Base-by-base conservation (phyloP, 2,329 filamentous ascomycete genomes). In the Cladosporium velox region DNA sequence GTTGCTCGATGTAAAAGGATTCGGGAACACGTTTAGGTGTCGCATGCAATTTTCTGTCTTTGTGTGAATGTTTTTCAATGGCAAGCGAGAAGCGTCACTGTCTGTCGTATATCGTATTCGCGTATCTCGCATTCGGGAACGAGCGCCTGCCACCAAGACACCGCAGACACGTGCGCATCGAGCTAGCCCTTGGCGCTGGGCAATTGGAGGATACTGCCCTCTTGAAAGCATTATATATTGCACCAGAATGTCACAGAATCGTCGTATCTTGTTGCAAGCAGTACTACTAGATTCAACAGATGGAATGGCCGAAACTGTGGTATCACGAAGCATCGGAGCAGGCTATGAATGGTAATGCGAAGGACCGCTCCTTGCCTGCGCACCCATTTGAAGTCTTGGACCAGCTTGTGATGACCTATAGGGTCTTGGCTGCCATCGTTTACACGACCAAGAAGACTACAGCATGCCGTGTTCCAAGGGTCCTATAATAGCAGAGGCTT, bases 21-120 rank as follows among this genome's bases (percentile, higher is more conserved):
- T 32, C 8, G 30, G 2, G 8, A 32, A 32, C 8, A 32, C 8
- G 30, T 32, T 32, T 10, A 8, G 30, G 8, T 32, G 8, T 32
- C 6, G 30, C 30, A 35, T 14, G 12, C 34, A 8, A 35, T 14
- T 14, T 1, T 35, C 4, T 4, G 3, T 35, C 34, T 14, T 14
- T 14, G 11, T 12, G 11, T 35, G 34, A 11, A 14, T 41, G 15
- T 41, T 18, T 4, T 41, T 18, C 5, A 2, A 7, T 41, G 14
- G 15, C 15, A 18, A 41, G 14, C 35, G 6, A 41, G 35, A 18
- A 18, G 6, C 5, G 35, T 41, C 35, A 18, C 15, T 41, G 2
- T 6, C 15, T 8, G 47, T 59, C 55, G 55, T 59, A 59, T 41
- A 41, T 44, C 55, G 55, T 59, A 59, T 26, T 44, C 34, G 34